Base-by-base conservation (phyloP, 768 basidiomycete genomes). In the Asterophora parasitica region DNA sequence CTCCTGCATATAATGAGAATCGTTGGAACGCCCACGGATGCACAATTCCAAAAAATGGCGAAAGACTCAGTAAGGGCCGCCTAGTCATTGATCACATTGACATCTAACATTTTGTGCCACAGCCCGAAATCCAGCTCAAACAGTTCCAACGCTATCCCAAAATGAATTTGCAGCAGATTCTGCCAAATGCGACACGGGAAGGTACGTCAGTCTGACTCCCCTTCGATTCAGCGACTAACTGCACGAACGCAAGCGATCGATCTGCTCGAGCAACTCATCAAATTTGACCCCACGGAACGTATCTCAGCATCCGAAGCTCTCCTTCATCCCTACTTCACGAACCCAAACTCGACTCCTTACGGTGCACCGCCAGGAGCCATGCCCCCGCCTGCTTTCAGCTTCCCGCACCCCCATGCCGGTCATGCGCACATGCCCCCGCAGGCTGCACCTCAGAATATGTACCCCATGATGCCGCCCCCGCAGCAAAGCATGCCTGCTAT, bases 1-100 rank as follows among this genome's bases (percentile, higher is more conserved):
- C 74, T 99, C 15, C 76, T 92, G 39, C 92, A 95, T 59, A 99
- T 99, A 61, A 94, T 98, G 85, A 81, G 93, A 59, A 90, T 98
- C 41, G 82, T 98, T 50, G 96, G 96, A 11, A 98, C 95, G 0
- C 96, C 96, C 2, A 84, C 88, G 48, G 92, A 97, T 41, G 77
- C 83, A 13, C 85, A 88, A 20, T 75, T 98, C 42, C 78, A 85
- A 53, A 92, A 96, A 66, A 94, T 98, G 66, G 77, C 79, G 35
- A 82, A 82, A 36, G 93, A 99, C 66, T 90, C 92, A 41, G 94
- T 94, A 59, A 43, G 88, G 68, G 30, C 41, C 40, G 17, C 13
- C 9, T 23, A 27, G 16, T 8, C 35, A 41, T 37, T 26, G 40
- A n/a, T 20, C 10, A 16, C 23, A 5, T 23, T 13, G 23, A 39